Evolutionary conservation across 2,329 filamentous ascomycete species (phyloP).

Genomic region (Calonectria leucothoes): DNA sequence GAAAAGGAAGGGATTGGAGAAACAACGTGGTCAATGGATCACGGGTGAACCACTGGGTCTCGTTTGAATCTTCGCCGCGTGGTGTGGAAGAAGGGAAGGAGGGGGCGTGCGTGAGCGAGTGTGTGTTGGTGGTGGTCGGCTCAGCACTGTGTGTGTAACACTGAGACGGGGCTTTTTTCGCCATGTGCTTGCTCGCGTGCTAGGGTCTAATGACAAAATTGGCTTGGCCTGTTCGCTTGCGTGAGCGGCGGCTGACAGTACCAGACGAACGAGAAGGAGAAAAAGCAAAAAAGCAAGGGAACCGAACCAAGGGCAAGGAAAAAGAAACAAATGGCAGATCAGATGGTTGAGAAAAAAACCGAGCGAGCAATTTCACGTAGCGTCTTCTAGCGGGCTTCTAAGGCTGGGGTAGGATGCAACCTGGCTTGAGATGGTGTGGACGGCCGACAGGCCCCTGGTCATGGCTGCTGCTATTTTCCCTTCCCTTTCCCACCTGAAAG

Average conservation of each 20-base stretch:
- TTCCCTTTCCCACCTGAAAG: slow-evolving; percentile 14
- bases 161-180: background rate
- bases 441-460: slow-evolving; percentile 16
- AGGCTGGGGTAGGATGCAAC: slow-evolving; percentile 32
- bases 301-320: slow-evolving; percentile 4
- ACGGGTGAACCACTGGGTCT: background rate
- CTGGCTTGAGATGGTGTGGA: background rate
- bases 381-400: slow-evolving; percentile 44
- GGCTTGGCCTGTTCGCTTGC: background rate
- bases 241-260: slow-evolving; percentile 20
- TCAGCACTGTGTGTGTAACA: slow-evolving; percentile 4
- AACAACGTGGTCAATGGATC: background rate
- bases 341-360: background rate
- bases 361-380: slow-evolving; percentile 31
- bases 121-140: background rate
- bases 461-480: slow-evolving; percentile 29
- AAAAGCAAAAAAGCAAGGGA: background rate
- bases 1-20: background rate
- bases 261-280: slow-evolving; percentile 9
- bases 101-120: background rate
- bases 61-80: background rate
- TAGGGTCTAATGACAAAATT: background rate
- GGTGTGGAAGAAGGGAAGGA: background rate
- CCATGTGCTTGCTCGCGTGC: slow-evolving; percentile 5
- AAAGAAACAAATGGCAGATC: slow-evolving; percentile 12